Evolutionary conservation across 371 early-diverging fungal genomes (phyloP).

Genomic region (Mycotypha africana): DNA sequence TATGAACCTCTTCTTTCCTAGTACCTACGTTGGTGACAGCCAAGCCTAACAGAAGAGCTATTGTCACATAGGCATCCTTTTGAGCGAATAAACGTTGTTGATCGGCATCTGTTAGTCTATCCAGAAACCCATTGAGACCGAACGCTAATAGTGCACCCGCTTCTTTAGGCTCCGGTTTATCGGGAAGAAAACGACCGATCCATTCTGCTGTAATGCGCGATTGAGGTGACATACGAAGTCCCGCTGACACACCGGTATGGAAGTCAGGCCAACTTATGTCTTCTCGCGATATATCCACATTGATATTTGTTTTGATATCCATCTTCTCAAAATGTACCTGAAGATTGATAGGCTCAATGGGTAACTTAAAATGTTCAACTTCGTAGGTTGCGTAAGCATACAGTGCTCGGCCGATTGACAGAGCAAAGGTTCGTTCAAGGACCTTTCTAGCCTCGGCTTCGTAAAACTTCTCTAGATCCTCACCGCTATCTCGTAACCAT

Average conservation of each 20-base stretch:
- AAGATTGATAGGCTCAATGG: constrained; percentile 50
- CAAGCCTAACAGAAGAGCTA: constrained; percentile 74
- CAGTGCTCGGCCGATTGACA: constrained; percentile 64
- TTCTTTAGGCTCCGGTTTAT: constrained; percentile 45
- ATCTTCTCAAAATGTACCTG: constrained; percentile 61
- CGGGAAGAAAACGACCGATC: constrained; percentile 70
- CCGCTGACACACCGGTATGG: constrained; percentile 83
- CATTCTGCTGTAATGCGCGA: constrained; percentile 64
- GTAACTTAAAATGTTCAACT: constrained; percentile 50
- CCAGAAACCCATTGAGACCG: constrained; percentile 74
- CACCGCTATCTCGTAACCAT: constrained; percentile 29
- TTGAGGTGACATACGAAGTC: constrained; percentile 60
- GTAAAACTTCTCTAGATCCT: constrained; percentile 47
- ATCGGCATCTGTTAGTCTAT: constrained; percentile 53
- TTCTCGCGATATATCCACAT: constrained; percentile 31
- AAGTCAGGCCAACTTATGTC: constrained; percentile 79
- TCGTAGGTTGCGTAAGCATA: constrained; percentile 60
- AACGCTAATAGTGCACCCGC: constrained; percentile 82
- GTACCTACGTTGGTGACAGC: constrained; percentile 69
- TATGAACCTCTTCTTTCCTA: constrained; percentile 50
- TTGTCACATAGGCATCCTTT: constrained; percentile 50
- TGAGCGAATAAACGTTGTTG: constrained; percentile 63
- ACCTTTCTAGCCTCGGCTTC: constrained; percentile 44
- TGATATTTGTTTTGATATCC: constrained; percentile 48
- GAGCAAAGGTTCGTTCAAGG: constrained; percentile 58